Percentiles rank a stretch among this genome's conserved stretches.
Conservation (phyloP, 345 rosid species). For the Diplotaxis tenuifolia region DNA sequence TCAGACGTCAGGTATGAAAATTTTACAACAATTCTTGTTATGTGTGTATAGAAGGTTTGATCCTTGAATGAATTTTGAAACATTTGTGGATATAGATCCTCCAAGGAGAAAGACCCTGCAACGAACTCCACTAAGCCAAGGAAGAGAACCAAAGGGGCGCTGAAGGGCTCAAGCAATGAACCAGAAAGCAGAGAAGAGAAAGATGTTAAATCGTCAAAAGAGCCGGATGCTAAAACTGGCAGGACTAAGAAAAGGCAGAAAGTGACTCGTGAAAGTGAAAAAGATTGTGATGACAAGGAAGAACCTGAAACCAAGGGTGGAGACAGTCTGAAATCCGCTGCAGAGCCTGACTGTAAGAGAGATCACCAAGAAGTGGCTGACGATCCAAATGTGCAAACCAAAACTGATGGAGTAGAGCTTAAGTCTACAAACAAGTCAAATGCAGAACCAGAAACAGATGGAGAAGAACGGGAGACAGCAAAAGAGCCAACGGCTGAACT, state of each 20-base stretch:
- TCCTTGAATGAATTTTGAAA: constrained; percentile 6
- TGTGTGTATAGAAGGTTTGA: background rate
- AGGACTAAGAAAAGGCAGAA: constrained; percentile 26
- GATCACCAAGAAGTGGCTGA: constrained; percentile 12
- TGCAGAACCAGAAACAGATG: background rate
- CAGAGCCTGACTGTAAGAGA: constrained; percentile 11
- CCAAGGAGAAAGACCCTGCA: constrained; percentile 20
- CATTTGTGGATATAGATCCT: constrained; percentile 22
- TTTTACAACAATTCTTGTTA: background rate
- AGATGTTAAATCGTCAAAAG: background rate
- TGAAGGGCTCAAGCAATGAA: constrained; percentile 11
- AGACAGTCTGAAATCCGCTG: background rate
- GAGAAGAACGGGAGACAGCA: background rate
- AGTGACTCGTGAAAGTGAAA: constrained; percentile 13
- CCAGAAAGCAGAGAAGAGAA: constrained; percentile 14
- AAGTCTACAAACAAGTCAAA: background rate
- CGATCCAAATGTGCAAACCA: background rate
- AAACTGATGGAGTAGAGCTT: background rate
- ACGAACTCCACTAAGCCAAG: constrained; percentile 1
- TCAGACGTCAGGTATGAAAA: constrained; percentile 27
- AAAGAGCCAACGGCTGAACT: background rate
- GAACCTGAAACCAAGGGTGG: constrained; percentile 9
- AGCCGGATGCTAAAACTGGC: constrained; percentile 14
- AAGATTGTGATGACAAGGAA: constrained; percentile 16
- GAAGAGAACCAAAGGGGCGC: background rate